Evolutionary conservation across 139 green algal species (phyloP).

Genomic region (Auxenochlorella pyrenoidosa): DNA sequence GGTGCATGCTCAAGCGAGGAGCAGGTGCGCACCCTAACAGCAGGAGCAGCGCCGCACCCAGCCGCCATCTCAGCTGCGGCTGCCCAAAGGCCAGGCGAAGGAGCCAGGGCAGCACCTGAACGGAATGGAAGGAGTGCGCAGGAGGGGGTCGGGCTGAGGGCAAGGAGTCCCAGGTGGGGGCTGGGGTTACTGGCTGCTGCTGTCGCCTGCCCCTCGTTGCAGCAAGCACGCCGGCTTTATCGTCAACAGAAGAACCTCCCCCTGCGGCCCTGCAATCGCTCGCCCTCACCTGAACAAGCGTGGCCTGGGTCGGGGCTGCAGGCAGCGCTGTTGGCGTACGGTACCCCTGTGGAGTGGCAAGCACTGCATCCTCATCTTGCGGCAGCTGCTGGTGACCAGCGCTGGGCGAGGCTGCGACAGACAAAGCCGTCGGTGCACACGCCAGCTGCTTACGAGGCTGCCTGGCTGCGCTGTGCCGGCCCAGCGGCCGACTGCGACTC

Average conservation of each 20-base stretch:
- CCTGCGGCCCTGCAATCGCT: background rate
- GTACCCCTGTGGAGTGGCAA: background rate
- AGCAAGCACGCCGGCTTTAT: background rate
- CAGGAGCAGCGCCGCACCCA: slow-evolving; percentile 68
- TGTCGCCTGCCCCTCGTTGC: background rate
- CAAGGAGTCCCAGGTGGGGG: no score
- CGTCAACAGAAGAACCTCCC: background rate
- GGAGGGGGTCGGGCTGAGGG: no score
- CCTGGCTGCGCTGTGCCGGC: background rate
- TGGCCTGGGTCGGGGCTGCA: background rate
- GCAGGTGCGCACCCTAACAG: slow-evolving; percentile 67
- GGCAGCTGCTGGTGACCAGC: background rate
- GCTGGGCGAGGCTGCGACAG: background rate
- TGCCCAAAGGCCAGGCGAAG: slow-evolving; percentile 74
- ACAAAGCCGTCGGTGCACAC: background rate
- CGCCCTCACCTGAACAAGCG: background rate
- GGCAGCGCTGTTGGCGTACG: slow-evolving; percentile 5
- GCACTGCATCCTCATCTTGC: background rate
- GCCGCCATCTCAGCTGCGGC: slow-evolving; percentile 72
- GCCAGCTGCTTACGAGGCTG: background rate
- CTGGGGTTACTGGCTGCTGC: no score
- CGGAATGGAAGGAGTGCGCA: background rate
- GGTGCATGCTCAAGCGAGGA: no score
- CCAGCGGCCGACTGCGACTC: background rate
- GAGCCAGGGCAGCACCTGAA: slow-evolving; percentile 81